These are phyloP conservation scores for Saturnispora gosingensis DNA, from an alignment of 805 yeast species.

Conservation along the genomic window DNA sequence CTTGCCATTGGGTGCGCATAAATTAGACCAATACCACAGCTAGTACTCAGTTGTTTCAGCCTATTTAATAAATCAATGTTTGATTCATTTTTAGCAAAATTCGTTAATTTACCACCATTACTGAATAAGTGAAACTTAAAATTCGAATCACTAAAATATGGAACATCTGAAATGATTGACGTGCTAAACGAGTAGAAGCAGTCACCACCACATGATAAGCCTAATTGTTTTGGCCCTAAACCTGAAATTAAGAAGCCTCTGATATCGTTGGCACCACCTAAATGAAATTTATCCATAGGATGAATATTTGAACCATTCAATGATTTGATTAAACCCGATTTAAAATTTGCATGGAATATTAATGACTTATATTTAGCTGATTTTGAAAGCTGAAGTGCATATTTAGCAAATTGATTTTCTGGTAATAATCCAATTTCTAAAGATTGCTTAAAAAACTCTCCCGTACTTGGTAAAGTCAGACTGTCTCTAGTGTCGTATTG, in stretches of 20 bases:
- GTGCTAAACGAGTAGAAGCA: slow-evolving; percentile 37
- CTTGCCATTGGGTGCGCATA: slow-evolving; percentile 51
- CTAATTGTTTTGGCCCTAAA: slow-evolving; percentile 44
- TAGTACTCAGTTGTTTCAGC: slow-evolving; percentile 14
- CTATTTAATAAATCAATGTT: slow-evolving; percentile 4
- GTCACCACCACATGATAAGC: slow-evolving; percentile 45
- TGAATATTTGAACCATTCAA: slow-evolving; percentile 20
- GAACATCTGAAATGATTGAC: slow-evolving; percentile 36
- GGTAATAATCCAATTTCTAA: slow-evolving; percentile 21
- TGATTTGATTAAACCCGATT: slow-evolving; percentile 21
- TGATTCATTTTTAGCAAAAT: slow-evolving; percentile 12
- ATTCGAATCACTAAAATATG: slow-evolving; percentile 34
- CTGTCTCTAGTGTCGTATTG: slow-evolving; percentile 38
- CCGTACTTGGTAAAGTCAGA: slow-evolving; percentile 34
- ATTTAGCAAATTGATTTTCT: slow-evolving; percentile 32
- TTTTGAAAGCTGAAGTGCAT: slow-evolving; percentile 32
- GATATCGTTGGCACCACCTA: slow-evolving; percentile 55
- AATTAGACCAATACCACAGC: slow-evolving; percentile 41
- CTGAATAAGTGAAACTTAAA: slow-evolving; percentile 41
- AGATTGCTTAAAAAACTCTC: slow-evolving; percentile 28
- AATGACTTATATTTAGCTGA: slow-evolving; percentile 17
- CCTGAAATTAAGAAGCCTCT: slow-evolving; percentile 45
- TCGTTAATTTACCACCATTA: slow-evolving; percentile 39
- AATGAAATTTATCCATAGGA: slow-evolving; percentile 43
- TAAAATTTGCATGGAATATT: slow-evolving; percentile 18